These are phyloP conservation scores for Fragaria nilgerrensis DNA, from an alignment of 306 rosid species.

Conservation along the genomic window DNA sequence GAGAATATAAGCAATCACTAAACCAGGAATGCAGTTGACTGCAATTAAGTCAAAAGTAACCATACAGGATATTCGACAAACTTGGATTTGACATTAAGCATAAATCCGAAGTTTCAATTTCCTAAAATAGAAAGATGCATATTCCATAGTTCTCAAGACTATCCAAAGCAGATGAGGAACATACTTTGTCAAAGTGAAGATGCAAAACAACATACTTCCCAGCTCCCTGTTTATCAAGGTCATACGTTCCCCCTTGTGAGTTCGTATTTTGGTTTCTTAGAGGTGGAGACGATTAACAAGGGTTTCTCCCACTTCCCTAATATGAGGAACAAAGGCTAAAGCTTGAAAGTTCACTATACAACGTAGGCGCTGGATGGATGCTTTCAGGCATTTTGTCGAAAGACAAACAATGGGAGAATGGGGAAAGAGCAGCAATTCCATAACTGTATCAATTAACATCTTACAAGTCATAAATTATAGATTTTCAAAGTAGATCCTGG, in stretches of 20 bases:
- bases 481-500: neutral
- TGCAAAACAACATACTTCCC: too few species aligned
- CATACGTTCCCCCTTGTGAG: constrained; percentile 38
- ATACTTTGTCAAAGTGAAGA: too few species aligned
- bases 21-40: too few species aligned
- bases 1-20: neutral
- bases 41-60: too few species aligned
- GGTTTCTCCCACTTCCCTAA: constrained; percentile 71
- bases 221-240: constrained; percentile 31
- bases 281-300: constrained; percentile 73
- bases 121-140: too few species aligned
- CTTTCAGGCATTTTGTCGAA: constrained; percentile 73
- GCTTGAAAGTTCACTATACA: constrained; percentile 93
- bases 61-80: too few species aligned
- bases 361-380: constrained; percentile 82
- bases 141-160: too few species aligned
- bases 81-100: too few species aligned
- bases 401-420: constrained; percentile 90
- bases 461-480: neutral
- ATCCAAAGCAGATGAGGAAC: too few species aligned
- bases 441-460: constrained; percentile 40
- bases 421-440: constrained; percentile 86
- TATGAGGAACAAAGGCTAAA: constrained; percentile 74
- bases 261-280: constrained; percentile 30
- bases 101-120: too few species aligned